These are phyloP conservation scores for Monosporascus sp. DNA, from an alignment of 2,329 filamentous ascomycete species.

Conservation along the genomic window DNA sequence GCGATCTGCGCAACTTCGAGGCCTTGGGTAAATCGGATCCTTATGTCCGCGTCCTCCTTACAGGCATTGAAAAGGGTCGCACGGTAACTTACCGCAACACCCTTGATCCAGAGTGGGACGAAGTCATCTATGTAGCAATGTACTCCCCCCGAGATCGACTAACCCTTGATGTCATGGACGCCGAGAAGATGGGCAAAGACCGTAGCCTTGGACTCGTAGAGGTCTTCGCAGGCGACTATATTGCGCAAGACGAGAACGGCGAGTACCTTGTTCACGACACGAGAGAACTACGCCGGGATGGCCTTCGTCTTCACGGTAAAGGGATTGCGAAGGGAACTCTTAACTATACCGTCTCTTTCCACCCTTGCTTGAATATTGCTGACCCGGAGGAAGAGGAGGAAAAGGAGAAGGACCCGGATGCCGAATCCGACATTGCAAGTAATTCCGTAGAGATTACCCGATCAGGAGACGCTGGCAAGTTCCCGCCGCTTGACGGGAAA, in stretches of 20 bases:
- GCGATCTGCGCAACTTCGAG: constrained; percentile 84
- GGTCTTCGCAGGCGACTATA: constrained; percentile 70
- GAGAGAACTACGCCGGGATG: constrained; percentile 62
- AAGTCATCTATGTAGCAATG: constrained; percentile 89
- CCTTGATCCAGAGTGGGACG: constrained; percentile 91
- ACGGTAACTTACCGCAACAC: constrained; percentile 97
- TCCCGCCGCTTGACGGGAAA: constrained; percentile 31
- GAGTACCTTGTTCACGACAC: constrained; percentile 75
- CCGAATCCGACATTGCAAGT: constrained; percentile 16
- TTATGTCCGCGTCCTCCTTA: constrained; percentile 82
- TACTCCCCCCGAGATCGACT: constrained; percentile 81
- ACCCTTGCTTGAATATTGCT: constrained; percentile 77
- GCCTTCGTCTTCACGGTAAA: constrained; percentile 69
- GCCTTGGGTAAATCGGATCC: constrained; percentile 96
- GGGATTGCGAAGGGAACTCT: constrained; percentile 73
- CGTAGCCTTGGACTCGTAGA: constrained; percentile 80
- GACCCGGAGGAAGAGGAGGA: constrained; percentile 83
- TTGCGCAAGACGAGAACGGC: constrained; percentile 70
- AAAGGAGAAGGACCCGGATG: constrained; percentile 32
- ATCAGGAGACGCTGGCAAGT: constrained; percentile 38
- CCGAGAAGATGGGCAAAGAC: constrained; percentile 88
- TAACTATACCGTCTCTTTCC: constrained; percentile 82
- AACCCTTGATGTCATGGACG: constrained; percentile 91
- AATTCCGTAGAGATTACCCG: constrained; percentile 29
- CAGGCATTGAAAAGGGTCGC: constrained; percentile 82